Evolutionary conservation across 2,329 filamentous ascomycete species (phyloP).

Genomic region (Lecanicillium sp.): DNA sequence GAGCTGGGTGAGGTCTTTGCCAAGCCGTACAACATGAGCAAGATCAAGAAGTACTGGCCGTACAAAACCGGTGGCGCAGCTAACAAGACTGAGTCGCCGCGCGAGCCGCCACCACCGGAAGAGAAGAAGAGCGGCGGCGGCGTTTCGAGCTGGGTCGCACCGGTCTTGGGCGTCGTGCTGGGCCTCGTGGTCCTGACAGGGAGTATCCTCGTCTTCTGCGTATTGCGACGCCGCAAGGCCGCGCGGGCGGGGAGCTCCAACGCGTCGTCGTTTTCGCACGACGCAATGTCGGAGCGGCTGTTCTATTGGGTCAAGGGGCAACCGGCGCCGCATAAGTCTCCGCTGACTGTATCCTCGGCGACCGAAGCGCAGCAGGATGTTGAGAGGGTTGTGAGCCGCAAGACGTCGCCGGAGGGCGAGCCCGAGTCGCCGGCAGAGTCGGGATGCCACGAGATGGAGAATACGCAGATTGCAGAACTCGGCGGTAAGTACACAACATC

Average conservation of each 20-base stretch:
- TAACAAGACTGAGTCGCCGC: constrained; percentile 17
- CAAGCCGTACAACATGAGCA: constrained; percentile 47
- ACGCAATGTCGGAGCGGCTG: constrained; percentile 39
- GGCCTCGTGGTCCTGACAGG: constrained; percentile 51
- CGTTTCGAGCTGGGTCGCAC: constrained; percentile 52
- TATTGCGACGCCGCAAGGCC: constrained; percentile 38
- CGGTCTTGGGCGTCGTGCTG: constrained; percentile 56
- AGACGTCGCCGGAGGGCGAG: no score
- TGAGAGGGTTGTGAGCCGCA: no score
- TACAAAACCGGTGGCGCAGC: constrained; percentile 35
- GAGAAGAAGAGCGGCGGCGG: constrained; percentile 26
- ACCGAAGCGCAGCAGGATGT: no score
- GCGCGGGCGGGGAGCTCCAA: background rate
- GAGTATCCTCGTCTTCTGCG: constrained; percentile 43
- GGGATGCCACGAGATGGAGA: constrained; percentile 37
- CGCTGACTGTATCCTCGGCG: background rate
- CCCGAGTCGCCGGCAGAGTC: background rate
- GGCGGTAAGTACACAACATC: constrained; percentile 32
- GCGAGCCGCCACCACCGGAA: constrained; percentile 15
- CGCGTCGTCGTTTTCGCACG: constrained; percentile 16
- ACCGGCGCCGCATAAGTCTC: constrained; percentile 13
- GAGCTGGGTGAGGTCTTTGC: constrained; percentile 49
- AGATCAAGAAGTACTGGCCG: constrained; percentile 55
- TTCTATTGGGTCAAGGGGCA: constrained; percentile 47
- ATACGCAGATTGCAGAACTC: constrained; percentile 41